phyloP scores from a whole-genome alignment of 768 basidiomycete species.

The Postia placenta region DNA sequence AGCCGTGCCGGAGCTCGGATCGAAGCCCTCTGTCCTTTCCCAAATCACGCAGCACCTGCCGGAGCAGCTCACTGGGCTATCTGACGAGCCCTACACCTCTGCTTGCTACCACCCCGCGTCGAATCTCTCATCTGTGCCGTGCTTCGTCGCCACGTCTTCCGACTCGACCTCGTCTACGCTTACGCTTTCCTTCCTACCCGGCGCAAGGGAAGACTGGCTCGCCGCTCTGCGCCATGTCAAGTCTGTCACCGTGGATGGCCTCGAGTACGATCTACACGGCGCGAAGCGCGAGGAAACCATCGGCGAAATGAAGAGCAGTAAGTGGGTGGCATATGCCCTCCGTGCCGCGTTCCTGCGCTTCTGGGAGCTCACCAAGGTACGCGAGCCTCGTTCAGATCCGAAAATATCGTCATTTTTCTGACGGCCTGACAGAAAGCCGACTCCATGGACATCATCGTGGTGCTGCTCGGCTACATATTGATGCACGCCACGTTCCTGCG shows the following conservation, averaged over 20 bases:
- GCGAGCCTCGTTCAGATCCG: background rate
- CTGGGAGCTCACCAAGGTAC: slow-evolving; percentile 78
- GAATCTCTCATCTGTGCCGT: slow-evolving; percentile 24
- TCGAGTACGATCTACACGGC: slow-evolving; percentile 48
- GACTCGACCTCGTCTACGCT: slow-evolving; percentile 34
- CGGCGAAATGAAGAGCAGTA: slow-evolving; percentile 71
- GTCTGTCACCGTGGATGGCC: slow-evolving; percentile 25
- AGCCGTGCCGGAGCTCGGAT: slow-evolving; percentile 26
- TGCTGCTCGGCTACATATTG: slow-evolving; percentile 87
- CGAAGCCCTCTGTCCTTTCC: slow-evolving; percentile 38
- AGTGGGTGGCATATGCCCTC: slow-evolving; percentile 87
- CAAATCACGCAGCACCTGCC: slow-evolving; percentile 48
- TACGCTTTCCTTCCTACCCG: slow-evolving; percentile 46
- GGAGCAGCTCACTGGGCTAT: slow-evolving; percentile 30
- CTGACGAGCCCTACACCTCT: slow-evolving; percentile 42
- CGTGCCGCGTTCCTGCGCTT: slow-evolving; percentile 72
- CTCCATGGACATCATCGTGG: slow-evolving; percentile 91
- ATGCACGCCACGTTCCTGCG: slow-evolving; percentile 97
- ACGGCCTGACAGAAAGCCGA: slow-evolving; percentile 67
- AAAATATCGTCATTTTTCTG: background rate
- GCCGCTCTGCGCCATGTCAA: slow-evolving; percentile 28
- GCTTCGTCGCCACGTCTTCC: slow-evolving; percentile 34
- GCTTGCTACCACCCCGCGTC: slow-evolving; percentile 40
- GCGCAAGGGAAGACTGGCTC: slow-evolving; percentile 45
- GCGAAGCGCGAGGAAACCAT: slow-evolving; percentile 44